phyloP scores from a whole-genome alignment of 305 asterid genomes.

The Salvia sclarea region DNA sequence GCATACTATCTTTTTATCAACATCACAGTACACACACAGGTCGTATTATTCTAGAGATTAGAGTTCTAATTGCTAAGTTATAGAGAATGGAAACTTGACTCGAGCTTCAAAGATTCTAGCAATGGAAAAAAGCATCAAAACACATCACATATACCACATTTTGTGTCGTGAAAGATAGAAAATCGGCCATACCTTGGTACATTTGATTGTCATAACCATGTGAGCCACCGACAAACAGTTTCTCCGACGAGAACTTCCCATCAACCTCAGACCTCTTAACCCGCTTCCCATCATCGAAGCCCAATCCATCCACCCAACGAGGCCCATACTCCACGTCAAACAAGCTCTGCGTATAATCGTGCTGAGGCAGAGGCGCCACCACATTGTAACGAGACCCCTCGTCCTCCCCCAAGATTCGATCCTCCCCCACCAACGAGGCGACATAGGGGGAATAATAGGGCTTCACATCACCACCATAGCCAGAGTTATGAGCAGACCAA shows the following conservation, averaged over 20 bases:
- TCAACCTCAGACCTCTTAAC: constrained; percentile 44
- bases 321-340: constrained; percentile 59
- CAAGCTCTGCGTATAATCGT: constrained; percentile 55
- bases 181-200: constrained; percentile 48
- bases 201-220: constrained; percentile 39
- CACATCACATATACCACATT: constrained; percentile 2
- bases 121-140: not conserved
- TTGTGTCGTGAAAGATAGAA: not conserved
- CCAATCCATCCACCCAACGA: constrained; percentile 50
- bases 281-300: constrained; percentile 47
- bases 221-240: constrained; percentile 41
- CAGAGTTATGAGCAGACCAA: constrained; percentile 48
- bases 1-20: not conserved
- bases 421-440: constrained; percentile 46
- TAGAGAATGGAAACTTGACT: not conserved
- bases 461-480: constrained; percentile 47
- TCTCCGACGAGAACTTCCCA: constrained; percentile 42
- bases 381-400: constrained; percentile 43
- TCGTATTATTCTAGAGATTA: not conserved
- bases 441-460: constrained; percentile 52
- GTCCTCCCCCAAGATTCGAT: constrained; percentile 35
- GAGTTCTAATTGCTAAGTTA: not conserved
- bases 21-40: not conserved
- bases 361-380: constrained; percentile 45
- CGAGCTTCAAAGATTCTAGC: not conserved